These are phyloP conservation scores for Trametes hirsuta DNA, from an alignment of 1,284 basidiomycete genomes.

Conservation along the genomic window DNA sequence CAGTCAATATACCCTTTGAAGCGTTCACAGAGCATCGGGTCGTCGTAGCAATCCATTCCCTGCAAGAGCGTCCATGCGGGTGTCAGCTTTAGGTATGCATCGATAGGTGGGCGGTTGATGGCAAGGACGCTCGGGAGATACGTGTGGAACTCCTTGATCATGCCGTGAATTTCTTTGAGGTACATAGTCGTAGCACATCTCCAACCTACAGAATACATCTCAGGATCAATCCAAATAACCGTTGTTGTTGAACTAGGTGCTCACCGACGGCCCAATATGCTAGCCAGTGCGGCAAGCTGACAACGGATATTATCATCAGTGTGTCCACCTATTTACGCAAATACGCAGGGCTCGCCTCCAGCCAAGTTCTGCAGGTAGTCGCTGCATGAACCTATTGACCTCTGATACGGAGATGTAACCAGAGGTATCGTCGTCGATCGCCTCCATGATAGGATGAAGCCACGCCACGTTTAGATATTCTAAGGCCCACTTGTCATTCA, in stretches of 20 bases:
- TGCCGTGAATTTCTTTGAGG: slow-evolving; percentile 20
- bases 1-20: not conserved
- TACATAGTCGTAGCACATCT: slow-evolving; percentile 25
- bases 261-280: slow-evolving; percentile 25
- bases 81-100: slow-evolving; percentile 21
- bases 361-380: not conserved
- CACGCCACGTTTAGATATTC: slow-evolving; percentile 22
- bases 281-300: slow-evolving; percentile 21
- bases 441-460: slow-evolving; percentile 31
- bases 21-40: not conserved
- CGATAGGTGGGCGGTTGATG: slow-evolving; percentile 22
- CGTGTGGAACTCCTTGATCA: slow-evolving; percentile 23
- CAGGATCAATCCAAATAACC: too few relatives aligned
- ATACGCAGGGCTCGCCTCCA: slow-evolving; percentile 14
- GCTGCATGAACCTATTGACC: slow-evolving; percentile 21
- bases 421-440: slow-evolving; percentile 37
- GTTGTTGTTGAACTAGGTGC: not conserved
- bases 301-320: not conserved
- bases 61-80: not conserved
- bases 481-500: slow-evolving; percentile 27
- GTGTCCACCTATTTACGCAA: not conserved
- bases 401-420: slow-evolving; percentile 39
- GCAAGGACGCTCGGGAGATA: slow-evolving; percentile 16
- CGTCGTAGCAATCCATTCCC: not conserved
- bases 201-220: slow-evolving; percentile 25